Base-by-base conservation (phyloP, 2,329 filamentous ascomycete species). In the Seiridium cupressi region DNA sequence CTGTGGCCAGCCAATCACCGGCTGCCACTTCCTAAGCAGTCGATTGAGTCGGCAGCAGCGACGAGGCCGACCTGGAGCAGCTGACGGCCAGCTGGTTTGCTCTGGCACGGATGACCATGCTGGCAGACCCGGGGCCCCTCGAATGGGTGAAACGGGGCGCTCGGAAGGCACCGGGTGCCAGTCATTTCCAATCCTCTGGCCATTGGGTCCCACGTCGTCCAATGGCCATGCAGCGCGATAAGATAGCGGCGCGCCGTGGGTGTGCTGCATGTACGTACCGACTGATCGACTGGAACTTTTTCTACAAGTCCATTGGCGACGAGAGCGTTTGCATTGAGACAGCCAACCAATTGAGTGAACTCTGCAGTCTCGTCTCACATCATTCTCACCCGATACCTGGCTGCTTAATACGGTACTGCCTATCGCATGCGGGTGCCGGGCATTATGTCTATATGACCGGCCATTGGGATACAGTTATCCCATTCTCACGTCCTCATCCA, bases 81-180 rank as follows among this genome's bases (percentile, higher is more conserved):
- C 42, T 57, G 55, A 31, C 55, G 1, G 42, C 5, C 44, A 36
- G 54, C 38, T 26, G 18, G 18, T 26, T 26, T 2, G 18, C 18
- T 26, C 18, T 26, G 18, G 18, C 18, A 26, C 18, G 18, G 18
- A 2, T 26, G 18, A 26, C 18, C 18, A 26, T 26, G 18, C 18
- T 26, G 18, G 18, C 18, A n/a, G 13, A 18, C 46, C 6, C n/a
- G 36, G 13, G 51, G n/a, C 36, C 42, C 38, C 13, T n/a, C n/a
- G 8, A 9, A 55, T 55, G 51, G 44, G 40, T 48, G 18, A 26
- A 26, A 26, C 18, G 18, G 18, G 18, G 18, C 54, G 7, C 54
- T 57, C 54, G 54, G 54, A 48, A 57, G 47, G 54, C 54, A 57
- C 54, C 54, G 54, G 54, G 54, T 57, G 40, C 36, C n/a, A 26